phyloP scores from a whole-genome alignment of 2,329 filamentous ascomycete genomes.

The Endocalyx cinctus region DNA sequence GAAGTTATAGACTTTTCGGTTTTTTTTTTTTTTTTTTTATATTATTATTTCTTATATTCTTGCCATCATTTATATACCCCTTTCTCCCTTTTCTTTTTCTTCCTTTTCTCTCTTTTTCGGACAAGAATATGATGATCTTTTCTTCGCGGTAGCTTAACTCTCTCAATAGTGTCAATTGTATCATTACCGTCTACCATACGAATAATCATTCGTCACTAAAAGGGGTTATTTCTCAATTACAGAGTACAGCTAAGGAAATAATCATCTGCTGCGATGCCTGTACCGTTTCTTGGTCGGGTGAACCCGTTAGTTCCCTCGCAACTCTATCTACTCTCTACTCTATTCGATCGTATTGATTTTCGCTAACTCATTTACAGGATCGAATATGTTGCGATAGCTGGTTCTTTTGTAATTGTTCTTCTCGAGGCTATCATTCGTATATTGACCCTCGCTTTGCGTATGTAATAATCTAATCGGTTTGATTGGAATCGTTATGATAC shows the following conservation, averaged over 20 bases:
- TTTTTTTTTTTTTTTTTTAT: too few species aligned
- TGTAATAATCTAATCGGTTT: too few species aligned
- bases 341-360: too few species aligned
- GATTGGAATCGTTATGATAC: too few species aligned
- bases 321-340: too few species aligned
- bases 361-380: constrained; percentile 42
- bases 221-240: constrained; percentile 8
- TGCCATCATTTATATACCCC: background rate
- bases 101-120: background rate
- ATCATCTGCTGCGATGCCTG: constrained; percentile 30
- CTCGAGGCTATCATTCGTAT: constrained; percentile 80
- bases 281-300: constrained; percentile 37
- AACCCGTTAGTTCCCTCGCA: constrained; percentile 28
- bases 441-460: constrained; percentile 83
- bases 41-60: too few species aligned
- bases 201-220: too few species aligned
- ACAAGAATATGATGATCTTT: too few species aligned
- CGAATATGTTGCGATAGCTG: constrained; percentile 83
- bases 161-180: background rate
- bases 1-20: too few species aligned
- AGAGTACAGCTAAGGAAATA: background rate
- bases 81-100: background rate
- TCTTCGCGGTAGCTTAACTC: too few species aligned
- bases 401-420: constrained; percentile 76
- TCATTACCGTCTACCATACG: background rate